A percentile compares a stretch with the other conserved stretches of the same genome.
Evolutionary conservation across 371 early-diverging fungal species (phyloP).

Genomic region (Basidiobolus meristosporus): DNA sequence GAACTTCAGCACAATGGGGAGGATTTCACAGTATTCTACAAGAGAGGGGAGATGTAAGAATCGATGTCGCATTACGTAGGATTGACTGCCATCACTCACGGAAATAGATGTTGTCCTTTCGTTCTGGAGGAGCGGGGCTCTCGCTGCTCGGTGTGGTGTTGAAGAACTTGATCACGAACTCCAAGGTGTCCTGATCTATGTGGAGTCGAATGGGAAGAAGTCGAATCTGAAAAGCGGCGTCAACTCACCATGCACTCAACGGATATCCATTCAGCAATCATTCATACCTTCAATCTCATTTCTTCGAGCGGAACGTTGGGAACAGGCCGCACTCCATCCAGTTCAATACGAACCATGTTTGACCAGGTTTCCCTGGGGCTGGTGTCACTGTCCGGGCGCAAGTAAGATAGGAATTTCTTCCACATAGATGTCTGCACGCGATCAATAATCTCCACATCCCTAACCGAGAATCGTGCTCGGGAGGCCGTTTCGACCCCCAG

Average conservation of each 20-base stretch:
- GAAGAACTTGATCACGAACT: slow-evolving; percentile 68
- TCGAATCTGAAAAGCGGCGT: slow-evolving; percentile 12
- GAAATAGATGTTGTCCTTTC: slow-evolving; percentile 20
- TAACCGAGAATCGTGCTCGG: slow-evolving; percentile 21
- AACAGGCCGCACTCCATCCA: slow-evolving; percentile 37
- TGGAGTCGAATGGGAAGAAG: slow-evolving; percentile 68
- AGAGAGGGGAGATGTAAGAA: not conserved
- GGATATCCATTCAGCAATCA: not conserved
- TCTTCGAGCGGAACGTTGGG: slow-evolving; percentile 28
- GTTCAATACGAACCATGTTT: slow-evolving; percentile 40
- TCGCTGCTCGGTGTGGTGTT: no score
- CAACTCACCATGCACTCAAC: not conserved
- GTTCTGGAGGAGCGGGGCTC: not conserved
- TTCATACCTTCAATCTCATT: slow-evolving; percentile 26
- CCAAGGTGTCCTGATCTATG: slow-evolving; percentile 87
- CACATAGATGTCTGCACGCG: slow-evolving; percentile 52
- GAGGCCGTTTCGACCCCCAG: slow-evolving; percentile 18
- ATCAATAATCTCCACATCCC: slow-evolving; percentile 60
- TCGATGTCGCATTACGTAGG: no score
- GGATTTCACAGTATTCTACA: slow-evolving; percentile 40
- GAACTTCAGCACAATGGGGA: slow-evolving; percentile 61
- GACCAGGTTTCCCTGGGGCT: slow-evolving; percentile 36
- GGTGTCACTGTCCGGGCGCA: slow-evolving; percentile 27
- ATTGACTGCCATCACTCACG: no score
- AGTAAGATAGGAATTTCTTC: slow-evolving; percentile 51